These are phyloP conservation scores for Pythium phragmiticola DNA, from an alignment of 352 stramenopile species.

Conservation along the genomic window DNA sequence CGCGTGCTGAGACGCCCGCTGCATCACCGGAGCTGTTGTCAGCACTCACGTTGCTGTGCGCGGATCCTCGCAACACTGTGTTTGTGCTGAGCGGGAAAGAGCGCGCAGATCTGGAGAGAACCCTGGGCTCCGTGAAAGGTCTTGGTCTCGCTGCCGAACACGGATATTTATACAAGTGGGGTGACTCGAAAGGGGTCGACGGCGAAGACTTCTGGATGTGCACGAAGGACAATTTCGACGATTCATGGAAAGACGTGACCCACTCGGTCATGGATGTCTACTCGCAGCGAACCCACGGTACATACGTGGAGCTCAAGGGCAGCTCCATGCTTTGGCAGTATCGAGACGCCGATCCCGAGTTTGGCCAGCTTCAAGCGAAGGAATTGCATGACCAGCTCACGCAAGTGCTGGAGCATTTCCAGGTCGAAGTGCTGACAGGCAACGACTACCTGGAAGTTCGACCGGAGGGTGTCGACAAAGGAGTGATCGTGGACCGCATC, in stretches of 20 bases:
- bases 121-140: conserved; percentile 91
- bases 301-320: conserved; percentile 99
- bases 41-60: conserved; percentile 91
- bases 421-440: conserved; percentile 92
- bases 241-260: conserved; percentile 97
- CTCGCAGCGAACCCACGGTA: conserved; percentile 97
- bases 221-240: conserved; percentile 90
- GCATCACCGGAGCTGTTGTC: conserved; percentile 79
- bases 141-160: conserved; percentile 97
- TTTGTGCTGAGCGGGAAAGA: conserved; percentile 98
- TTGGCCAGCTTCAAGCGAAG: conserved; percentile 97
- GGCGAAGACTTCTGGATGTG: conserved; percentile 70
- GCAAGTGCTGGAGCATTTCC: conserved; percentile 94
- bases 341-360: conserved; percentile 98
- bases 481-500: conserved; percentile 95
- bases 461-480: conserved; percentile 98
- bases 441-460: conserved; percentile 93
- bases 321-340: conserved; percentile 99
- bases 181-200: conserved; percentile 33
- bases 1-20: conserved; percentile 37
- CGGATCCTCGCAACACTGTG: conserved; percentile 96
- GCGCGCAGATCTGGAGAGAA: conserved; percentile 92
- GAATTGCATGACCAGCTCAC: conserved; percentile 97
- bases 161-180: conserved; percentile 98
- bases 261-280: conserved; percentile 99